Evolutionary conservation across 23 red algal genomes (phyloP), one percentile per base, ranked within the genome.

Genomic region (Chondrus crispus): DNA sequence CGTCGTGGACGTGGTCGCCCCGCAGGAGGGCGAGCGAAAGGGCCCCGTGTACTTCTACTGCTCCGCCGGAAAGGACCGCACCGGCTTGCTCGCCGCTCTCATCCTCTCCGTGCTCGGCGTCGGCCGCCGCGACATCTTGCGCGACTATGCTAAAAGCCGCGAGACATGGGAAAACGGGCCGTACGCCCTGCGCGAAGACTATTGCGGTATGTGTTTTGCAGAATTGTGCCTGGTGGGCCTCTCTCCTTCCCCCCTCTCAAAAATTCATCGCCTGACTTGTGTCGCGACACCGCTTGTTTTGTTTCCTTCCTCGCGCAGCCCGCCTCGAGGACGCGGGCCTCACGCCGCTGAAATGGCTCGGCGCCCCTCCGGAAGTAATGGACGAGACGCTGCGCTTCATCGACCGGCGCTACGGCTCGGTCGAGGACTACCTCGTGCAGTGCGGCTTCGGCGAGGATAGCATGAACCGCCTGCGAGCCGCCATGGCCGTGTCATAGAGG

Each of bases 1-100:
- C 28, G 64, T 94, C 4, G 33, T 47, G 36, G 57, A 54, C 26
- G 93, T 16, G 11, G 60, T 48, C 33, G 14, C 80, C 14, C 19
- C 19, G 9, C 37, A 6, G 29, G 49, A 52, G 73, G n/a, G n/a
- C n/a, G n/a, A n/a, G n/a, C 10, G 20, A 24, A 75, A 46, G 2
- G 62, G 86, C 10, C 46, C 28, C 36, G 93, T 90, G 40, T 84
- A 84, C 44, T 35, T 95, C 22, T 90, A 72, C 72, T 95, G 93
- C 62, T 68, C 72, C 46, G 93, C 93, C 8, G 93, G 93, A 19
- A 95, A 95, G 70, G 93, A 95, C 38, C 83, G 93, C 8, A 95
- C 93, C 29, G 93, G 93, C 8, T 53, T 95, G 84, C 86, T 95
- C 13, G 77, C 52, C 5, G 93, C 93, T 22, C 44, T 84, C 20